A percentile compares a stretch with the other conserved stretches of the same genome.
Evolutionary conservation across 2,329 filamentous ascomycete species (phyloP).

Genomic region (Ophiostoma sp.): DNA sequence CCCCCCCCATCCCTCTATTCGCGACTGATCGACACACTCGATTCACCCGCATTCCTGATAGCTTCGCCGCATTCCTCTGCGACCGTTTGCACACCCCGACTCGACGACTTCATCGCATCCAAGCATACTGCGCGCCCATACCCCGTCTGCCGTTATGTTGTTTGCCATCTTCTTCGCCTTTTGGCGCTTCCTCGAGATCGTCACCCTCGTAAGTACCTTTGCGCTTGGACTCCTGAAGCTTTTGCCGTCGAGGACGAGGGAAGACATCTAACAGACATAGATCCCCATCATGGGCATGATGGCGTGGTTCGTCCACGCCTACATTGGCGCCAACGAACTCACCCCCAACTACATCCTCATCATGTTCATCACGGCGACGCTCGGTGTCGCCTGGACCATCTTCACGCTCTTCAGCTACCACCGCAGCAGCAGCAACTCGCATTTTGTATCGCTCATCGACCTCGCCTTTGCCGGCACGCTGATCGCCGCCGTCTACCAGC

Average conservation of each 20-base stretch:
- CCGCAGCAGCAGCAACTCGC: conserved; percentile 55
- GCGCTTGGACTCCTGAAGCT: no score
- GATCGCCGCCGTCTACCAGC: conserved; percentile 56
- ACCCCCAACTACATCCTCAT: conserved; percentile 59
- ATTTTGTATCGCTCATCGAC: conserved; percentile 56
- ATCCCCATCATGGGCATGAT: conserved; percentile 63
- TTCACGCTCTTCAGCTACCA: conserved; percentile 63
- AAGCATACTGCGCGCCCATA: neutral
- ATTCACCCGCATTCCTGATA: conserved; percentile 17
- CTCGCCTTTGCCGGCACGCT: conserved; percentile 58
- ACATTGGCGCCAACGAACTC: conserved; percentile 50
- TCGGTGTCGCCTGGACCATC: conserved; percentile 58
- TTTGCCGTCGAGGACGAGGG: neutral
- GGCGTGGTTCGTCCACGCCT: conserved; percentile 59
- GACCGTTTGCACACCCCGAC: neutral
- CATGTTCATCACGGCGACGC: conserved; percentile 61
- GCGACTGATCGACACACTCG: conserved; percentile 15
- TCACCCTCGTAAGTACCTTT: conserved; percentile 49
- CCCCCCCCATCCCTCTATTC: conserved; percentile 15
- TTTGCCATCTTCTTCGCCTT: conserved; percentile 59
- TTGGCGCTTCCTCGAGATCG: conserved; percentile 57
- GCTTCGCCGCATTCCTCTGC: conserved; percentile 2
- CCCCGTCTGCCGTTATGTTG: conserved; percentile 45
- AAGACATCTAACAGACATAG: conserved; percentile 34
- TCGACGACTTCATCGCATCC: neutral